Evolutionary conservation across 345 rosid genomes (phyloP), one percentile per base, ranked within the genome.

Genomic region (Rubroshorea leprosula): DNA sequence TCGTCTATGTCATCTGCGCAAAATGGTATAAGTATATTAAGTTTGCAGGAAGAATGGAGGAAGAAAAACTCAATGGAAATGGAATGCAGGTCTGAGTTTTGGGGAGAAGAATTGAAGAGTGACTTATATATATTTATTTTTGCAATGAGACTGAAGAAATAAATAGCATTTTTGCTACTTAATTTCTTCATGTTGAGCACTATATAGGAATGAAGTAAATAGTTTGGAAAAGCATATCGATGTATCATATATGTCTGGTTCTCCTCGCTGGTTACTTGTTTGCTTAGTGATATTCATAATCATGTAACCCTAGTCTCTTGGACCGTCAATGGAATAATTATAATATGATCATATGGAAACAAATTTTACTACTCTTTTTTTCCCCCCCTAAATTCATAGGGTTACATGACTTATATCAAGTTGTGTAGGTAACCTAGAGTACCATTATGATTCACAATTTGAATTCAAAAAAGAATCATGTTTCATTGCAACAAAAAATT

Each of bases 1-100:
- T 70, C 12, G 64, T 87, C 46, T 93, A 93, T 59, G 24, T 87
- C 15, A 38, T 75, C 5, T 76, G 90, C 58, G 89, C 96, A 0
- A 80, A 67, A 65, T 93, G 96, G 96, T 93, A 93, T 23, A 79
- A 80, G 68, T 76, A 61, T 19, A 87, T 83, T 5, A 76, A 82
- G 69, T 78, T 83, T 9, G 87, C 78, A 72, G 80, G 68, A 51
- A 80, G 77, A 49, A 60, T 1, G 0, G 49, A 35, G 17, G 62
- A 16, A 7, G 19, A 4, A 8, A 35, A 24, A 44, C 11, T 19
- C 8, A 12, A n/a, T 26, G 58, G 43, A 24, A 16, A 39, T 26
- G 21, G 19, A 10, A 21, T 9, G 15, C 12, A 35, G 3, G 41
- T 35, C 12, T 35, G 41, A 35, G 11, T n/a, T 35, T 35, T 35